These are phyloP conservation scores for Exophiala dermatitidis DNA, from an alignment of 2,329 filamentous ascomycete species.

Conservation along the genomic window DNA sequence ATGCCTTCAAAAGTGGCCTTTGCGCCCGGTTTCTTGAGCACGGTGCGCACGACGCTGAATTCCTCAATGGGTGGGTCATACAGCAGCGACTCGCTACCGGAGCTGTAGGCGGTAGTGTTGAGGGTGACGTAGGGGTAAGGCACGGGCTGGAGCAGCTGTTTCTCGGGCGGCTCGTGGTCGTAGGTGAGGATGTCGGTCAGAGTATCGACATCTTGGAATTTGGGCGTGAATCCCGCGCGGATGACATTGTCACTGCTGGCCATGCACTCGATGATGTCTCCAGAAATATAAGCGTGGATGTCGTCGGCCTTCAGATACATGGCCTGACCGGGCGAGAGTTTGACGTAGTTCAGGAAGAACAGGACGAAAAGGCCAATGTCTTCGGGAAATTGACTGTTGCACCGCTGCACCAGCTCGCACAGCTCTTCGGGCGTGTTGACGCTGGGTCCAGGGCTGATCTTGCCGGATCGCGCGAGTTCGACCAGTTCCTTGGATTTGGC, in stretches of 20 bases:
- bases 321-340: slow-evolving; percentile 78
- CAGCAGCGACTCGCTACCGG: slow-evolving; percentile 61
- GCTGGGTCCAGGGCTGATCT: slow-evolving; percentile 46
- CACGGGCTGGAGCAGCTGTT: slow-evolving; percentile 83
- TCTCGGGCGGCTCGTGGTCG: slow-evolving; percentile 83
- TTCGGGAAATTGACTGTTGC: slow-evolving; percentile 75
- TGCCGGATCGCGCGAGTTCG: slow-evolving; percentile 51
- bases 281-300: slow-evolving; percentile 76
- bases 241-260: slow-evolving; percentile 98
- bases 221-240: slow-evolving; percentile 92
- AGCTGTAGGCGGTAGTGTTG: slow-evolving; percentile 74
- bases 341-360: slow-evolving; percentile 96
- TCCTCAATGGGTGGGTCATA: slow-evolving; percentile 97
- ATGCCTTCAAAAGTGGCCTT: slow-evolving; percentile 86
- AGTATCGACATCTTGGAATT: slow-evolving; percentile 93
- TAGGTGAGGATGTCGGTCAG: slow-evolving; percentile 90
- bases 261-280: slow-evolving; percentile 98
- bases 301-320: slow-evolving; percentile 95
- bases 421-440: slow-evolving; percentile 63
- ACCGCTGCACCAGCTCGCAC: slow-evolving; percentile 65
- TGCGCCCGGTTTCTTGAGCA: slow-evolving; percentile 60
- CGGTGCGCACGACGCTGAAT: slow-evolving; percentile 79
- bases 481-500: slow-evolving; percentile 63
- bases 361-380: slow-evolving; percentile 92
- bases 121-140: slow-evolving; percentile 82